Evolutionary conservation across 2,329 filamentous ascomycete genomes (phyloP).

Genomic region (Aaosphaeria arxii): DNA sequence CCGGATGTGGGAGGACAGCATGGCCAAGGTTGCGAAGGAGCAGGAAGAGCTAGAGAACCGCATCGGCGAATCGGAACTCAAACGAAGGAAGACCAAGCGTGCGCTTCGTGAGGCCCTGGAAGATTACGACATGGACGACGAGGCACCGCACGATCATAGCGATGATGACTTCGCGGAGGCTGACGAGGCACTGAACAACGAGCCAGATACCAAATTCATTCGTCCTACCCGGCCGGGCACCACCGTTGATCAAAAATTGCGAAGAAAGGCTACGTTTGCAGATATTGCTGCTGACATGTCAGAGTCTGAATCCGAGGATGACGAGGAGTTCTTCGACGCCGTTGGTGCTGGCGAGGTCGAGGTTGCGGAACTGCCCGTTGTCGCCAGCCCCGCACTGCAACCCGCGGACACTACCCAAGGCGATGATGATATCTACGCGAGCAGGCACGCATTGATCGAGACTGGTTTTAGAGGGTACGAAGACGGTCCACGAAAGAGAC

Average conservation of each 20-base stretch:
- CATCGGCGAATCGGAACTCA: slow-evolving; percentile 86
- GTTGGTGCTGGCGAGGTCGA: slow-evolving; percentile 91
- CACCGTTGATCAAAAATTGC: slow-evolving; percentile 22
- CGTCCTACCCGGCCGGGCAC: slow-evolving; percentile 13
- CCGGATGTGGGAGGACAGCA: slow-evolving; percentile 95
- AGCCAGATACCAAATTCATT: slow-evolving; percentile 10
- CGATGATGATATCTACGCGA: slow-evolving; percentile 48
- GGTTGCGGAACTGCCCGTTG: slow-evolving; percentile 63
- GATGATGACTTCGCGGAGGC: slow-evolving; percentile 33
- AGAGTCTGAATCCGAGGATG: slow-evolving; percentile 69
- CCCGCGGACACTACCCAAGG: slow-evolving; percentile 16
- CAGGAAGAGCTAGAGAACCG: slow-evolving; percentile 87
- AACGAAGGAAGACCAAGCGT: slow-evolving; percentile 83
- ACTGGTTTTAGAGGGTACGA: slow-evolving; percentile 88
- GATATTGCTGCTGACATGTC: slow-evolving; percentile 66
- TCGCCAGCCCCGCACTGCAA: slow-evolving; percentile 38
- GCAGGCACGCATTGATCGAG: slow-evolving; percentile 63
- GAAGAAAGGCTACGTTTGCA: slow-evolving; percentile 65
- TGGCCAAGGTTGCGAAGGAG: slow-evolving; percentile 93
- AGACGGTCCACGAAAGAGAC: slow-evolving; percentile 71
- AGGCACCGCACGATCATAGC: slow-evolving; percentile 10
- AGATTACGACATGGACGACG: slow-evolving; percentile 36
- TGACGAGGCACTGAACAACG: slow-evolving; percentile 34
- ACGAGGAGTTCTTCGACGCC: slow-evolving; percentile 96
- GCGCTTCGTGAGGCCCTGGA: slow-evolving; percentile 84